A percentile compares a stretch with the other conserved stretches of the same genome.
Conservation (phyloP, 2,329 filamentous ascomycete species). For the Metarhizium rileyi region DNA sequence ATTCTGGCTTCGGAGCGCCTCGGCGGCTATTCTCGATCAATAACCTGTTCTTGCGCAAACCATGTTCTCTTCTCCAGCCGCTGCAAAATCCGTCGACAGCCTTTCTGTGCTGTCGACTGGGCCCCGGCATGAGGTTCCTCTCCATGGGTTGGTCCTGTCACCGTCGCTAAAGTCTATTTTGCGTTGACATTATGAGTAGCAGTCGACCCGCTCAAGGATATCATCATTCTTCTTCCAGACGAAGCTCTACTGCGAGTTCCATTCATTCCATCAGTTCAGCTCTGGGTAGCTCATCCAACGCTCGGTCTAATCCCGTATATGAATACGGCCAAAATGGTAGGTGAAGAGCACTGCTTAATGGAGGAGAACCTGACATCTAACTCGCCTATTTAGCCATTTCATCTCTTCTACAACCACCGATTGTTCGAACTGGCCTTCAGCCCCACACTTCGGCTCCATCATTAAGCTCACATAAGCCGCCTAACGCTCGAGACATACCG, state of each 20-base stretch:
- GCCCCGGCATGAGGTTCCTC: constrained; percentile 46
- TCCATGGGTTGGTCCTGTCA: constrained; percentile 39
- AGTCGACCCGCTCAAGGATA: constrained; percentile 34
- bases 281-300: constrained; percentile 57
- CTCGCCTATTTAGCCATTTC: constrained; percentile 59
- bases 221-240: constrained; percentile 44
- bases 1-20: neutral
- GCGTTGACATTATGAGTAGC: constrained; percentile 19
- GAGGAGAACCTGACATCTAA: neutral
- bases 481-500: constrained; percentile 81
- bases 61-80: constrained; percentile 51
- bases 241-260: constrained; percentile 81
- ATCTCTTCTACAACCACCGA: constrained; percentile 82
- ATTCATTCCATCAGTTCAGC: constrained; percentile 79
- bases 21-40: neutral
- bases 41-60: constrained; percentile 17
- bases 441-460: constrained; percentile 63
- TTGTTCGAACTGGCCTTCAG: constrained; percentile 76
- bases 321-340: constrained; percentile 80
- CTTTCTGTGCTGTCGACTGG: constrained; percentile 43
- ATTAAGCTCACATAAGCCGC: constrained; percentile 68
- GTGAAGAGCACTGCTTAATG: constrained; percentile 7
- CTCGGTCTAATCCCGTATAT: constrained; percentile 44
- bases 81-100: constrained; percentile 58
- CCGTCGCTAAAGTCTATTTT: neutral